Base-by-base conservation (phyloP, 2,329 filamentous ascomycete species). In the Aspergillus pseudotamarii region DNA sequence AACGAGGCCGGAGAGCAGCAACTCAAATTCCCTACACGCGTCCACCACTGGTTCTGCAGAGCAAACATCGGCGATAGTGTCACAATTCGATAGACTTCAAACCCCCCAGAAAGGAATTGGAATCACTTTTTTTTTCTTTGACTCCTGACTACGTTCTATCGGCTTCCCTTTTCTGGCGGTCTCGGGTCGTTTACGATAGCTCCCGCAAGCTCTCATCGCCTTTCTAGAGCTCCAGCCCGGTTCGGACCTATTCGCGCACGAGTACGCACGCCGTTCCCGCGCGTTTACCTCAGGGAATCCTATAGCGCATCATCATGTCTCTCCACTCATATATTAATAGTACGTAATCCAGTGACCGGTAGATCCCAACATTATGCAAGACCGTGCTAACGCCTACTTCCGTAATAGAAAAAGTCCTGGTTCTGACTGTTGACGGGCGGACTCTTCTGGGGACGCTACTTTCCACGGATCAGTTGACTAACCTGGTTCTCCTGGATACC, bases 381-480 rank as follows among this genome's bases (percentile, higher is more conserved):
- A 26, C n/a, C 48, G n/a, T 12, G 41, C 68, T 72, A 68, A 65
- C 54, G 28, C 8, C 19, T 4, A 21, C 45, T 45, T 58, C 46
- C 36, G 1, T 46, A 21, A 43, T 74, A 97, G 95, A 97, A 81
- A 96, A 93, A 79, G 92, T 98, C 71, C 85, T 94, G 63, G 90
- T 98, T 73, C 87, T 98, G 67, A 98, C 95, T 32, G 91, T 92
- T 70, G 95, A 98, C 80, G 95, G 94, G 58, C 90, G 94, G 72
- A 96, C 92, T 54, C 82, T 94, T 26, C 86, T 92, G 65, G 95
- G 95, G 64, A 94, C 85, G 2, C 88, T 99, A 59, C 84, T 94
- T 56, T 92, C 91, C 51, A 93, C 91, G 75, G 95, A 99, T 78
- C 90, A 97, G 79, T 88, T 91, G 73, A 98, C 95, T 69, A 99